Conservation (phyloP, 2,329 filamentous ascomycete species). For the Pseudonectria foliicola region DNA sequence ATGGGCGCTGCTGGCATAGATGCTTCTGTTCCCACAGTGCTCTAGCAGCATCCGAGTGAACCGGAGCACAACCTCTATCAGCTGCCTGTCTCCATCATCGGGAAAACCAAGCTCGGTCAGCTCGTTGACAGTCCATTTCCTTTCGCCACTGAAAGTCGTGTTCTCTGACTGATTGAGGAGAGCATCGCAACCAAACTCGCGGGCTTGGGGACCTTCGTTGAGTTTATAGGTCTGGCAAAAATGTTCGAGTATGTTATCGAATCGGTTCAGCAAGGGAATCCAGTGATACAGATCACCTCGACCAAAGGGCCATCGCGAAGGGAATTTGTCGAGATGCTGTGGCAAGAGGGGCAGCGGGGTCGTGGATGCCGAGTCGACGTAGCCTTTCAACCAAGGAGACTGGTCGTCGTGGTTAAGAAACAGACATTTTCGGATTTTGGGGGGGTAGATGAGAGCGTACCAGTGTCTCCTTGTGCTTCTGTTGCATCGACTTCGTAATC, state of each 20-base stretch:
- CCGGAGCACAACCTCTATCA: conserved; percentile 71
- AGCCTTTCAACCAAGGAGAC: conserved; percentile 83
- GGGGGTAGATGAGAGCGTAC: conserved; percentile 33
- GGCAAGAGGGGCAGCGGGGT: conserved; percentile 71
- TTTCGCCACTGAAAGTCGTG: conserved; percentile 43
- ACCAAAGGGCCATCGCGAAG: conserved; percentile 88
- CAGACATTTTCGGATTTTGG: neutral
- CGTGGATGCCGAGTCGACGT: conserved; percentile 63
- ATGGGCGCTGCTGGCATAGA: conserved; percentile 89
- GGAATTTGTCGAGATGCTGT: conserved; percentile 69
- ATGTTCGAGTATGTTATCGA: conserved; percentile 78
- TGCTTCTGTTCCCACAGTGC: conserved; percentile 92
- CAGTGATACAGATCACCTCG: conserved; percentile 96
- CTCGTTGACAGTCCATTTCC: conserved; percentile 35
- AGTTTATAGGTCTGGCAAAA: conserved; percentile 78
- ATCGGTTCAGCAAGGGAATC: conserved; percentile 90
- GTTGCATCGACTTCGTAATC: conserved; percentile 60
- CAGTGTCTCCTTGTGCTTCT: conserved; percentile 60
- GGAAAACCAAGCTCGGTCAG: conserved; percentile 57
- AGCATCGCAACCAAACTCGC: conserved; percentile 63
- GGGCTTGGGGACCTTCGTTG: conserved; percentile 69
- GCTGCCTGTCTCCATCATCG: conserved; percentile 68
- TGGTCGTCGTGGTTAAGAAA: conserved; percentile 33
- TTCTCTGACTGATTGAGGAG: conserved; percentile 52
- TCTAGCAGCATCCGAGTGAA: conserved; percentile 87